phyloP scores from a whole-genome alignment of 495 filamentous ascomycete species.

The Trichocladium uniseriatum region DNA sequence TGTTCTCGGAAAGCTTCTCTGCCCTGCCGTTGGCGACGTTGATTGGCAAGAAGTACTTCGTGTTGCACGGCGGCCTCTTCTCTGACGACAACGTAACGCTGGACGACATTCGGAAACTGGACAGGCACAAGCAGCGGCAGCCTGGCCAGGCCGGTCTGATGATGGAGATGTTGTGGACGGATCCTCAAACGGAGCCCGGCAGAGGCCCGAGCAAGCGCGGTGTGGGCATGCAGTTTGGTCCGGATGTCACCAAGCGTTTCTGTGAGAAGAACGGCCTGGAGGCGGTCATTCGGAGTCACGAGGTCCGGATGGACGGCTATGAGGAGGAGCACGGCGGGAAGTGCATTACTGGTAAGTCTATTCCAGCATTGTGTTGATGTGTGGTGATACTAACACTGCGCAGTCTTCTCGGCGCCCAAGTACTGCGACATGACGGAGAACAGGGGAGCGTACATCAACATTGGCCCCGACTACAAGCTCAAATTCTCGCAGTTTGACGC shows the following conservation, averaged over 20 bases:
- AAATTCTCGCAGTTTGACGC: slow-evolving; percentile 88
- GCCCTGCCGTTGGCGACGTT: slow-evolving; percentile 87
- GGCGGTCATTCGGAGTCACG: slow-evolving; percentile 92
- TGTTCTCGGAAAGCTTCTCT: slow-evolving; percentile 98
- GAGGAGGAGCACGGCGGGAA: slow-evolving; percentile 94
- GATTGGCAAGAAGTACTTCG: slow-evolving; percentile 84
- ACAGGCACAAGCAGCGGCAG: slow-evolving; percentile 86
- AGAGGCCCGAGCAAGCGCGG: slow-evolving; percentile 93
- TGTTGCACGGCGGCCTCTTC: slow-evolving; percentile 93
- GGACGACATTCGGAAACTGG: slow-evolving; percentile 85
- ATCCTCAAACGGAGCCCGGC: slow-evolving; percentile 77
- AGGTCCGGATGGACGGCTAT: slow-evolving; percentile 96
- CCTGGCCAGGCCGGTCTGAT: slow-evolving; percentile 94
- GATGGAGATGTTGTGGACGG: slow-evolving; percentile 99
- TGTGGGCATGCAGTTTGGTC: slow-evolving; percentile 92
- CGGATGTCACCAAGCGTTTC: slow-evolving; percentile 93
- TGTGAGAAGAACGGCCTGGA: slow-evolving; percentile 92
- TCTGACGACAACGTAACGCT: slow-evolving; percentile 90
- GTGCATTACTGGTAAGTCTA: slow-evolving; percentile 74
- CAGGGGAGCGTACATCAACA: slow-evolving; percentile 97
- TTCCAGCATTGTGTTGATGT: background rate
- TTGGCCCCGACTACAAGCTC: slow-evolving; percentile 85
- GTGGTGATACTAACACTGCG: slow-evolving; percentile 15
- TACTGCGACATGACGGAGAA: slow-evolving; percentile 98
- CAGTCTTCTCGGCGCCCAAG: slow-evolving; percentile 92